phyloP scores from a whole-genome alignment of 352 stramenopile species.

The Pythium sp. region DNA sequence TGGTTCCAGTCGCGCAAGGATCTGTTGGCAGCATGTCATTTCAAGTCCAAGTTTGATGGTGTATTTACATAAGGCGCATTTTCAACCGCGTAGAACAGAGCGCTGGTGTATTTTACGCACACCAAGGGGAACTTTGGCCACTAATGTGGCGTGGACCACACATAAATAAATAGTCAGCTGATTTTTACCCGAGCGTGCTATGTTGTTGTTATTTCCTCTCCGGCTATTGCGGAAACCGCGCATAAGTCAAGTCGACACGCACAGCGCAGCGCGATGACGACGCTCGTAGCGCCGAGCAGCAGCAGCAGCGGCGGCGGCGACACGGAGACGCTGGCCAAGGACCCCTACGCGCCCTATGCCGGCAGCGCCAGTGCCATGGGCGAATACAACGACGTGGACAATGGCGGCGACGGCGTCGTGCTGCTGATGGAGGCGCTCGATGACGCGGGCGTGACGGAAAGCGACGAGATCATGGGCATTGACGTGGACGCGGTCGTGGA shows the following conservation, averaged over 20 bases:
- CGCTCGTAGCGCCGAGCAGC: conserved; percentile 9
- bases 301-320: not conserved
- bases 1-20: not conserved
- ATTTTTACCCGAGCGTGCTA: not conserved
- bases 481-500: conserved; percentile 10
- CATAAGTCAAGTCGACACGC: not conserved
- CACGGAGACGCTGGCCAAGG: not conserved
- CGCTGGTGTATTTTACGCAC: not conserved
- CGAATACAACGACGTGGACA: not conserved
- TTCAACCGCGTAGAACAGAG: not conserved
- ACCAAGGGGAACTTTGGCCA: not conserved
- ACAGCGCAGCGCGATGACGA: conserved; percentile 13
- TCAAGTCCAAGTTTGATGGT: not conserved
- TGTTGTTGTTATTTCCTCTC: not conserved
- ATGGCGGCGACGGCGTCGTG: not conserved
- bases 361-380: not conserved
- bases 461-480: not conserved
- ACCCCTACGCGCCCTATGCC: not conserved
- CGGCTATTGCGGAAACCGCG: not conserved
- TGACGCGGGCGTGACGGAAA: not conserved
- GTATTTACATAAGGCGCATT: not conserved
- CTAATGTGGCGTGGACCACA: not conserved
- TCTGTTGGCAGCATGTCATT: not conserved
- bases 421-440: not conserved
- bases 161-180: conserved; percentile 7